Evolutionary conservation across 306 rosid genomes (phyloP), one percentile per base, ranked within the genome.

Genomic region (Erythrophleum fordii): DNA sequence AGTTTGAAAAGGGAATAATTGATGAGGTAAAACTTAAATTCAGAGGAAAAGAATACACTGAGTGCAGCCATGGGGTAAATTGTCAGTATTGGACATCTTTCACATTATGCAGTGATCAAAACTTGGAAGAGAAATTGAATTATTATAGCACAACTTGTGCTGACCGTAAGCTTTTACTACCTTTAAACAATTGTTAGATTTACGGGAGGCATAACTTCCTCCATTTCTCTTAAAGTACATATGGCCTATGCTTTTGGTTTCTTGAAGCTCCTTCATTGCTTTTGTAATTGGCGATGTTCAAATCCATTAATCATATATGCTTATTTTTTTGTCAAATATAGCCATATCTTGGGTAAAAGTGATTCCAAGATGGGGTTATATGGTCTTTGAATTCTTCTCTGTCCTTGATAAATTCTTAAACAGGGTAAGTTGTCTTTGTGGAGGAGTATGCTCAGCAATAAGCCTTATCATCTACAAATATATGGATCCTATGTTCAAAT

Each of bases 1-100:
- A 95, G 80, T 95, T 93, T 25, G 98, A 93, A 77, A 95, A 89
- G 86, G 98, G 99, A 67, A 67, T 86, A 75, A 95, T 93, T 81
- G 94, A 90, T 86, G 99, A 93, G 99, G 99, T 95, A 88, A 71
- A 37, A 56, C 42, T 77, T 22, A 35, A 79, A 76, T 80, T 76
- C 81, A 45, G 31, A 60, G 71, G 60, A 49, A 49, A 79, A 18
- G 6, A 25, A 45, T 42, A 42, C 29, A 26, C 17, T 8, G 11
- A 70, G 42, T 71, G 44, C 26, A 17, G n/a, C 12, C 77, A 51
- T 58, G 79, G 39, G 69, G 53, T 6, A 60, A 28, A 44, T 5
- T 59, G 26, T 60, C 49, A 53, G 20, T 26, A 53, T 31, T 0
- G 53, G 35, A 56, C 77, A 75, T 82, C 46, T 79, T 55, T 79